A percentile compares a stretch with the other conserved stretches of the same genome.
These are phyloP conservation scores for Penicillium paxilli DNA, from an alignment of 495 filamentous ascomycete species.

Conservation along the genomic window DNA sequence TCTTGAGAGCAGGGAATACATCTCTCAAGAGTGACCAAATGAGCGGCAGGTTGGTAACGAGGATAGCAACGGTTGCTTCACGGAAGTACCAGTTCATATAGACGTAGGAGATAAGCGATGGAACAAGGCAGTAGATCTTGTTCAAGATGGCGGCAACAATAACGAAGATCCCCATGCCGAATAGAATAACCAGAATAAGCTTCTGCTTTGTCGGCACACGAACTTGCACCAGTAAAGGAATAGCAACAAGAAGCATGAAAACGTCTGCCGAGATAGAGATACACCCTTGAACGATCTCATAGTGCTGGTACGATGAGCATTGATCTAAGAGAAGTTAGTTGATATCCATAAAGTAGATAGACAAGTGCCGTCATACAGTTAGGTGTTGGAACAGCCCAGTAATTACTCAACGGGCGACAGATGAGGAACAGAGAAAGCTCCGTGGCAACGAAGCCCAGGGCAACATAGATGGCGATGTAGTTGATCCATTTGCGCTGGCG, in stretches of 20 bases:
- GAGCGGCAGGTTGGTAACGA: constrained; percentile 66
- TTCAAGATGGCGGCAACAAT: constrained; percentile 64
- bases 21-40: constrained; percentile 63
- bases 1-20: constrained; percentile 54
- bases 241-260: constrained; percentile 62
- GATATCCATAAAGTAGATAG: background rate
- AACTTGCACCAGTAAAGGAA: constrained; percentile 61
- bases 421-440: constrained; percentile 65
- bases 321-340: constrained; percentile 28
- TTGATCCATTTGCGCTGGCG: constrained; percentile 42
- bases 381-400: constrained; percentile 56
- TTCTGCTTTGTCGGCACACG: constrained; percentile 58
- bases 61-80: constrained; percentile 64
- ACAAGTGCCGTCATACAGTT: constrained; percentile 21
- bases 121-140: constrained; percentile 67
- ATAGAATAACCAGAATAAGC: constrained; percentile 51
- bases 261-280: constrained; percentile 68
- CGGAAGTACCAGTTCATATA: constrained; percentile 74
- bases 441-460: constrained; percentile 55
- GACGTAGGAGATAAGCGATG: constrained; percentile 44
- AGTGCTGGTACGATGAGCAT: constrained; percentile 53
- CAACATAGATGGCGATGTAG: constrained; percentile 55
- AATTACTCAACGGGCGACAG: constrained; percentile 60
- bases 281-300: constrained; percentile 50
- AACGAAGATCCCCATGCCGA: constrained; percentile 65